Conservation (phyloP, 495 filamentous ascomycete species). For the Stereocaulon alpinum region DNA sequence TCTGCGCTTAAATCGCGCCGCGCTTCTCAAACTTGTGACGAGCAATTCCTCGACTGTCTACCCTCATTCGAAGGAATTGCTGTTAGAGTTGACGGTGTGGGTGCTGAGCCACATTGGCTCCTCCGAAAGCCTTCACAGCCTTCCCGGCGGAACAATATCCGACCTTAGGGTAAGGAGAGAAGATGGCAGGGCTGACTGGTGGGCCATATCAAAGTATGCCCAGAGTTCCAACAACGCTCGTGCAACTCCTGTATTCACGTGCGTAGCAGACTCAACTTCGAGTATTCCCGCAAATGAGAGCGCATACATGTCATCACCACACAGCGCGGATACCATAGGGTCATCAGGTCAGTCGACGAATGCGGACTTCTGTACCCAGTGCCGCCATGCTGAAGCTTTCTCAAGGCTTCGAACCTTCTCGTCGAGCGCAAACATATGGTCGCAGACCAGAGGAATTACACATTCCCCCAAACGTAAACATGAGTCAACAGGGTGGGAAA, state of each 20-base stretch:
- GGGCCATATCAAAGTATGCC: constrained; percentile 1
- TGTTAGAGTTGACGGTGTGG: neutral
- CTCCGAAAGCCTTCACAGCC: neutral
- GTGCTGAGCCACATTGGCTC: neutral
- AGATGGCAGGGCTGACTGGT: constrained; percentile 4
- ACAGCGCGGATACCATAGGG: neutral
- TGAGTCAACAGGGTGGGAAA: constrained; percentile 27
- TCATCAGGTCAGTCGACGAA: constrained; percentile 9
- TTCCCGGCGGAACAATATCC: neutral
- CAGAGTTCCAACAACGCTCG: neutral
- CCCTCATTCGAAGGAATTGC: too few relatives aligned
- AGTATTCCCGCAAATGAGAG: constrained; percentile 6
- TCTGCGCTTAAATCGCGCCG: too few relatives aligned
- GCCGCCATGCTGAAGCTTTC: constrained; percentile 35
- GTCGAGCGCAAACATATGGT: constrained; percentile 40
- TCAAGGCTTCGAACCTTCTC: constrained; percentile 44
- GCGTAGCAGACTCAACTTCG: neutral
- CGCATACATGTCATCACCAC: constrained; percentile 3
- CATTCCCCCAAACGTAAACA: constrained; percentile 49
- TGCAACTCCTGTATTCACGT: neutral
- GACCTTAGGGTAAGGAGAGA: neutral
- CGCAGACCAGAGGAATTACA: constrained; percentile 67
- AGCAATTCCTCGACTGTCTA: too few relatives aligned
- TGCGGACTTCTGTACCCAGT: neutral
- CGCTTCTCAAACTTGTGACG: too few relatives aligned